Percentiles rank a stretch among this genome's conserved stretches.
Conservation (phyloP, 331 rosid species). For the Telfairia occidentalis region DNA sequence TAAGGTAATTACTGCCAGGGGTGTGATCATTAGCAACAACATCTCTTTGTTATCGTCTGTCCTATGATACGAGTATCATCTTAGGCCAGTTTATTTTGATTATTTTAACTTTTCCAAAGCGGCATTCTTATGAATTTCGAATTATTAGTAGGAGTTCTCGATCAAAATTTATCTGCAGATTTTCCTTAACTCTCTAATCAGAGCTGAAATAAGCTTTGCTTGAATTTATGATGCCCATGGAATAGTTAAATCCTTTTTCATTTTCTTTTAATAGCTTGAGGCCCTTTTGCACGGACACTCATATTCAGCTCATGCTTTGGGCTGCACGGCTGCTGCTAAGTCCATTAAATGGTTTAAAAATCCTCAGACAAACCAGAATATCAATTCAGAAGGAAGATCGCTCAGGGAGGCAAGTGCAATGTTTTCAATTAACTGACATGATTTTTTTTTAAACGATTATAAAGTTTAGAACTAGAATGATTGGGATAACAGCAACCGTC, state of each 20-base stretch:
- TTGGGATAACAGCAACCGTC: neutral
- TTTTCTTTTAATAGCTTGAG: conserved; percentile 39
- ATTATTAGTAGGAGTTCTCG: neutral
- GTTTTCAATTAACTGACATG: neutral
- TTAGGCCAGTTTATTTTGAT: neutral
- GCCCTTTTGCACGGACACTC: conserved; percentile 98
- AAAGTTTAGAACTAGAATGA: neutral
- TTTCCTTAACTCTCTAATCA: conserved; percentile 8
- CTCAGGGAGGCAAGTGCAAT: conserved; percentile 56
- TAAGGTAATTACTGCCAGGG: conserved; percentile 34
- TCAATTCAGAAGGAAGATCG: conserved; percentile 38
- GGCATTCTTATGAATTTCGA: neutral
- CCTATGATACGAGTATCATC: neutral
- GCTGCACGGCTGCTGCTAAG: conserved; percentile 82
- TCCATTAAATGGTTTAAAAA: conserved; percentile 85
- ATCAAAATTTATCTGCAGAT: neutral
- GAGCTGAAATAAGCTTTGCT: conserved; percentile 16
- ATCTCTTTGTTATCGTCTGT: neutral
- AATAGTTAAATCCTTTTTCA: conserved; percentile 16
- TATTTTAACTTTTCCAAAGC: neutral
- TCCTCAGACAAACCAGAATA: conserved; percentile 55
- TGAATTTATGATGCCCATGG: conserved; percentile 10
- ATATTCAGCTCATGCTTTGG: conserved; percentile 84
- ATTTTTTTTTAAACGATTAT: neutral
- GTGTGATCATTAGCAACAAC: neutral